Base-by-base conservation (phyloP, 2,329 filamentous ascomycete species). In the Epichloe bromicola region DNA sequence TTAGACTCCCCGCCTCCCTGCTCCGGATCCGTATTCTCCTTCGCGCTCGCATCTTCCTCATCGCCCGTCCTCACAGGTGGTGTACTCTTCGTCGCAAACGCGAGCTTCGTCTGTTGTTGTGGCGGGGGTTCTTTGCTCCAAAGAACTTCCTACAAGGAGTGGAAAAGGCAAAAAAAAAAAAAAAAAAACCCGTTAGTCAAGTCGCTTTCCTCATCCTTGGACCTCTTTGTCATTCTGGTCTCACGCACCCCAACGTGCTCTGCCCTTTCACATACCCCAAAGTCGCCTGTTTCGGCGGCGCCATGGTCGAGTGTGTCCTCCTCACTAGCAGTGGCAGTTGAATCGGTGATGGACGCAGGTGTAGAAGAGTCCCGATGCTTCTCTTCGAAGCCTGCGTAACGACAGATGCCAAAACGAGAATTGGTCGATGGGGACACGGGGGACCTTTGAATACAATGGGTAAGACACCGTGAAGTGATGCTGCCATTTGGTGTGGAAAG, bases 261-360 rank as follows among this genome's bases (percentile, higher is more conserved):
- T 91, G 86, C 61, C 82, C 71, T 69, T 80, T 83, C 56, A 91
- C 88, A 71, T 93, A 95, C 89, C 87, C 87, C 67, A 95, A 71
- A 54, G 86, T 95, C 61, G 86, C 82, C 71, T 95, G 88, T 65
- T 87, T 89, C 42, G 71, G 71, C 58, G 73, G 70, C 70, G 73
- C 70, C 70, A 74, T 74, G 58, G 58, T 59, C 53, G 49, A 55
- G 42, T 54, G 19, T 49, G 47, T 57, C 38, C 40, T 34, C 20
- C 46, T 5, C 3, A 26, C 5, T 10, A 33, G 37, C 33, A 49
- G 44, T 37, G 49, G 38, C n/a, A 46, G 47, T 46, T 48, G 30
- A 37, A 52, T 33, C 39, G 49, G 26, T 33, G 51, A 54, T 10
- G 39, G 50, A 38, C 49, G 52, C 44, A 54, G 30, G 26, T 39